Conservation (phyloP, 2,329 filamentous ascomycete species). For the Blastomyces parvus region DNA sequence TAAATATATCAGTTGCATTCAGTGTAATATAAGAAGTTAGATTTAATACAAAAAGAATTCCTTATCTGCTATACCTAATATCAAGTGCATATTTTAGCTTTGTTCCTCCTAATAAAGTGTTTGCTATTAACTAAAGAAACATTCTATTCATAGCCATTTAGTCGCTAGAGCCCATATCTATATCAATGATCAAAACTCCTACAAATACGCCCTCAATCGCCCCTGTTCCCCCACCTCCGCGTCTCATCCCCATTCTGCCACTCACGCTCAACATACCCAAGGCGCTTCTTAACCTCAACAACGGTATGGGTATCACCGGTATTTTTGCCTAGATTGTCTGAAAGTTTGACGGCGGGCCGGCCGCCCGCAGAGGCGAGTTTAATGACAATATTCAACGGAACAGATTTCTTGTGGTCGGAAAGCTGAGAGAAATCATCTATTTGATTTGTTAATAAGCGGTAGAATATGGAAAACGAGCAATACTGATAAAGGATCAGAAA, state of each 20-base stretch:
- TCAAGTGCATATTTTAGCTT: not conserved
- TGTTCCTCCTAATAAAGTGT: not conserved
- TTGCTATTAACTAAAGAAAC: not conserved
- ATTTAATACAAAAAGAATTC: not conserved
- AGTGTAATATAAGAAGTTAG: not conserved
- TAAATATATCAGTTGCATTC: not conserved
- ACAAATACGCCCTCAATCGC: constrained; percentile 2
- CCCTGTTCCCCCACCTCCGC: constrained; percentile 57
- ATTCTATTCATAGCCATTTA: not conserved
- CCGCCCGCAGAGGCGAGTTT: constrained; percentile 82
- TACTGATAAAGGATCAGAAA: not conserved
- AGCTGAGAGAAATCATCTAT: constrained; percentile 70
- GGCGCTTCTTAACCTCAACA: constrained; percentile 67
- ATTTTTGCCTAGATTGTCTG: constrained; percentile 86
- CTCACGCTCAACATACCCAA: constrained; percentile 76
- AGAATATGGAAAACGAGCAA: not conserved
- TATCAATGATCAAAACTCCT: not conserved
- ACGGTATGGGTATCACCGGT: constrained; percentile 77
- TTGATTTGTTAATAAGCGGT: constrained; percentile 1
- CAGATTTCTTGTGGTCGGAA: constrained; percentile 68
- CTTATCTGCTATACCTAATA: not conserved
- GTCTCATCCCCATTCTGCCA: constrained; percentile 82
- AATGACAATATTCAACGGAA: constrained; percentile 93
- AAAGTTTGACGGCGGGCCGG: constrained; percentile 82
- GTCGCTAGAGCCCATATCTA: too few species aligned